A percentile compares a stretch with the other conserved stretches of the same genome.
Conservation (phyloP, 305 asterid genomes). For the Stenogyne calaminthoides region DNA sequence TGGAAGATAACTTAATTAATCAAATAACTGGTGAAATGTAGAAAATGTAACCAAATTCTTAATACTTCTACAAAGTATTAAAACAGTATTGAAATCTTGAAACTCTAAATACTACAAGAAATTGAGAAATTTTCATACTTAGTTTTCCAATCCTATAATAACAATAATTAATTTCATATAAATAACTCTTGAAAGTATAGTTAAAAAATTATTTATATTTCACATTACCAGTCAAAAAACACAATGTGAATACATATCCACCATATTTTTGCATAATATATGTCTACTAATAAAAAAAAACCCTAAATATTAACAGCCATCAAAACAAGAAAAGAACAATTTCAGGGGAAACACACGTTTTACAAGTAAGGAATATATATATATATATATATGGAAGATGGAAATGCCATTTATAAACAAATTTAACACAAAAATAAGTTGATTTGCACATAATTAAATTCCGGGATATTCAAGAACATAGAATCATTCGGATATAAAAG, state of each 20-base stretch:
- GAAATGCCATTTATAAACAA: neutral
- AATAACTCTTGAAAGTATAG: neutral
- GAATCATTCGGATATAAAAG: neutral
- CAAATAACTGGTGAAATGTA: neutral
- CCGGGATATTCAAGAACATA: neutral
- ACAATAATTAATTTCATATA: neutral
- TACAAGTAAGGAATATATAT: neutral
- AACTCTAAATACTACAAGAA: neutral
- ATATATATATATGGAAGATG: neutral
- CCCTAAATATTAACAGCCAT: neutral
- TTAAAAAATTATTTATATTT: no score
- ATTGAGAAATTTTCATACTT: neutral
- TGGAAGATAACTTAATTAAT: neutral
- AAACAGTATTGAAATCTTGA: no score
- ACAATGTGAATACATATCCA: neutral
- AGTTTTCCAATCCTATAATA: neutral
- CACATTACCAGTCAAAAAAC: neutral
- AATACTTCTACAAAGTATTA: no score
- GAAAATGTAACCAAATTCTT: neutral
- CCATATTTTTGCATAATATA: neutral
- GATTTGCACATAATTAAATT: neutral
- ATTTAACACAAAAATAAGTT: neutral
- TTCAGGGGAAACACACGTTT: neutral
- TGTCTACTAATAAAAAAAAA: neutral
- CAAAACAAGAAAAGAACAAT: neutral